Conservation (phyloP, 768 basidiomycete species). For the Pleurotus tuber-regium region DNA sequence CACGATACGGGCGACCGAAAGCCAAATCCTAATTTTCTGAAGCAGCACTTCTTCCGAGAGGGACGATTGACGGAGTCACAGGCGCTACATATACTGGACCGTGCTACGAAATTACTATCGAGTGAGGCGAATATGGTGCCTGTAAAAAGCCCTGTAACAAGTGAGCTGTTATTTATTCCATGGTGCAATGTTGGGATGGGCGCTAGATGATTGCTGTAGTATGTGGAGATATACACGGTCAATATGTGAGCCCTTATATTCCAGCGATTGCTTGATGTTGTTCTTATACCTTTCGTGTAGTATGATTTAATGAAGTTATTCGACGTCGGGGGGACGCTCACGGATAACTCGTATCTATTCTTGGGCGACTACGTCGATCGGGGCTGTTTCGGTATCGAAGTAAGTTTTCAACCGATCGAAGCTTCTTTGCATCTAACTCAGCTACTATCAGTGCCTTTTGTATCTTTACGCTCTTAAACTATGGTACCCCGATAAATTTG, state of each 20-base stretch:
- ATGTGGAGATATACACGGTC: slow-evolving; percentile 96
- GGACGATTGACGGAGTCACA: slow-evolving; percentile 82
- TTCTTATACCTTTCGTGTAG: slow-evolving; percentile 35
- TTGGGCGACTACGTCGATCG: slow-evolving; percentile 98
- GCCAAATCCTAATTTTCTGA: slow-evolving; percentile 78
- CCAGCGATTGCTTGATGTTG: neutral
- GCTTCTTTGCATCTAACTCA: neutral
- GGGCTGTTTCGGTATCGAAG: slow-evolving; percentile 82
- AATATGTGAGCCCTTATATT: slow-evolving; percentile 62
- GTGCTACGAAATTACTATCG: slow-evolving; percentile 62
- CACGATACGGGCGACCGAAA: slow-evolving; percentile 51
- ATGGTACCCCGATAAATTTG: slow-evolving; percentile 78
- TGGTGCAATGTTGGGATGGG: slow-evolving; percentile 1
- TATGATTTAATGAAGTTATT: slow-evolving; percentile 99
- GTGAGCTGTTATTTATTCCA: slow-evolving; percentile 44
- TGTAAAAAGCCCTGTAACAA: slow-evolving; percentile 87
- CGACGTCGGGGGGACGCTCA: slow-evolving; percentile 85
- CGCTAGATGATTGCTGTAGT: slow-evolving; percentile 42
- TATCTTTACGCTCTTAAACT: slow-evolving; percentile 95
- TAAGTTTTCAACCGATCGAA: slow-evolving; percentile 18
- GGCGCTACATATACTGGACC: slow-evolving; percentile 77
- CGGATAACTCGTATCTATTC: slow-evolving; percentile 86
- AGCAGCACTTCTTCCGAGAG: slow-evolving; percentile 87
- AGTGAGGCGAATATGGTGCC: slow-evolving; percentile 84
- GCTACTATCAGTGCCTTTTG: slow-evolving; percentile 65